Base-by-base conservation (phyloP, 805 yeast species). In the Tetrapisispora nanseiensis region DNA sequence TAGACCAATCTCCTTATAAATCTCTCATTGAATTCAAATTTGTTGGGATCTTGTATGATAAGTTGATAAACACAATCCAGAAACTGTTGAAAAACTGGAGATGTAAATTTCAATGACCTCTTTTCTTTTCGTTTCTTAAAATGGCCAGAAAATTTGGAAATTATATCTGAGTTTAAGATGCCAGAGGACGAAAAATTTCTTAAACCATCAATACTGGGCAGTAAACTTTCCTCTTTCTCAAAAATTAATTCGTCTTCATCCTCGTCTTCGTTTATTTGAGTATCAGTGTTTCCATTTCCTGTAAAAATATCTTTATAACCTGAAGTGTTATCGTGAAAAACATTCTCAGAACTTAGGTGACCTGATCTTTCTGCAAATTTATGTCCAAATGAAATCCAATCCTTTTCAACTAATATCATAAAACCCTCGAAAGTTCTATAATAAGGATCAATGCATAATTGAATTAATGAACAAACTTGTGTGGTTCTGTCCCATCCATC, bases 401-500 rank as follows among this genome's bases (percentile, higher is more conserved):
- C 98, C 55, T 92, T 89, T 54, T 92, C 98, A 3, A 92, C 71
- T 16, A 92, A 67, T 0, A 79, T 73, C 65, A 83, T 81, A 55
- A 92, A 87, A 3, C 98, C 98, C 44, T 86, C 82, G 3, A 85
- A 49, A 0, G 97, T 89, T 49, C 98, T 71, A 61, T 72, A 92
- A 57, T 76, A 86, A 1, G 97, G 97, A 59, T 92, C 97, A 8
- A 89, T 67, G 55, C 95, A 85, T 5, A 92, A 63, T 62, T 90
- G 90, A 20, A 89, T 76, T 46, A 92, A 65, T 2, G 95, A 81
- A 6, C 87, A 73, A 1, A 89, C 75, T 57, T 92, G 97, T 0
- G 97, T 78, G 0, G 98, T 92, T 44, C 98, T 69, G 58, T 92
- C 98, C 98, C 98, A 92, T 1, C 98, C 98, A 66, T 92, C 98